Conservation (phyloP, 1,284 basidiomycete genomes). For the Sphagnurus paluster region DNA sequence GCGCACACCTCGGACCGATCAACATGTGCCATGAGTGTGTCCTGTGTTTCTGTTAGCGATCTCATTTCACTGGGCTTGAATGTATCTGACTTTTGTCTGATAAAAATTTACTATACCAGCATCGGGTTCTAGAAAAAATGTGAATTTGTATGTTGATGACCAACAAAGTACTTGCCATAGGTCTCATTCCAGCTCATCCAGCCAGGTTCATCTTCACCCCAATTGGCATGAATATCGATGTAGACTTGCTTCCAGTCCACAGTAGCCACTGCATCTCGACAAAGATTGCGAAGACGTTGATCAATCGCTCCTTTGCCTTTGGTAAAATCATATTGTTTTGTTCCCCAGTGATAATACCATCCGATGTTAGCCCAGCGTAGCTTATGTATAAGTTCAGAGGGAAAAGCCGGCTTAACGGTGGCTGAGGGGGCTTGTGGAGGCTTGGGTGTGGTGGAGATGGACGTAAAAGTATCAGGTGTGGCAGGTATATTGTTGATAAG, state of each 20-base stretch:
- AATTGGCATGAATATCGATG: conserved; percentile 37
- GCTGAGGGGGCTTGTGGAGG: conserved; percentile 58
- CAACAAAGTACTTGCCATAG: conserved; percentile 56
- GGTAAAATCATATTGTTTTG: conserved; percentile 87
- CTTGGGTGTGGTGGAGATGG: conserved; percentile 53
- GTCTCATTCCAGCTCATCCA: conserved; percentile 74
- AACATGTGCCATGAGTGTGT: conserved; percentile 92
- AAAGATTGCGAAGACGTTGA: conserved; percentile 53
- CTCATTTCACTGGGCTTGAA: not conserved
- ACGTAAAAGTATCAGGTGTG: conserved; percentile 45
- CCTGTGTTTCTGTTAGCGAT: conserved; percentile 38
- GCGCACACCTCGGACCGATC: conserved; percentile 88
- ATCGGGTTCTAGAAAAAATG: conserved; percentile 67
- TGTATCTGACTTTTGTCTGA: conserved; percentile 56
- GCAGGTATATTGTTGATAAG: conserved; percentile 71
- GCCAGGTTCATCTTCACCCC: conserved; percentile 54
- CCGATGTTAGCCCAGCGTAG: conserved; percentile 93
- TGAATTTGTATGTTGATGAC: not conserved
- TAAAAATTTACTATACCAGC: conserved; percentile 95
- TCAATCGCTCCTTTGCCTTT: conserved; percentile 66
- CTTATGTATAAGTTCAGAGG: conserved; percentile 62
- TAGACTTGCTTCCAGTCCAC: conserved; percentile 76
- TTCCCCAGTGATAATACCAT: conserved; percentile 91
- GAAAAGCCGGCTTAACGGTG: conserved; percentile 43
- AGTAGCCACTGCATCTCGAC: conserved; percentile 56